These are phyloP conservation scores for Aspergillus tanneri DNA, from an alignment of 2,329 filamentous ascomycete species.

Conservation along the genomic window DNA sequence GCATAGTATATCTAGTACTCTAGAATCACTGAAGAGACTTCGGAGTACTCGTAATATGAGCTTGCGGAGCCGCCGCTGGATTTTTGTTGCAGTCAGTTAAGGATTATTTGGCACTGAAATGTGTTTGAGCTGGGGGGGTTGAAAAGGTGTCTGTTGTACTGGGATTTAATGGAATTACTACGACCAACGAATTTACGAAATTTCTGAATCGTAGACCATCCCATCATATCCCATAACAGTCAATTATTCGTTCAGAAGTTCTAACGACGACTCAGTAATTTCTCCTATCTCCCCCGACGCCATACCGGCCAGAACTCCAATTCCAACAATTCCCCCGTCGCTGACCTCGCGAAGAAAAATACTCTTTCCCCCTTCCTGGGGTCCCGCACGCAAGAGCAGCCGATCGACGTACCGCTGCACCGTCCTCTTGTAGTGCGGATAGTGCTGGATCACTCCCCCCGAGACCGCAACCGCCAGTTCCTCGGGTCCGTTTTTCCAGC, in stretches of 20 bases:
- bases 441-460: conserved; percentile 72
- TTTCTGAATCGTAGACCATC: too few relatives aligned
- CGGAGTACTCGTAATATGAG: too few relatives aligned
- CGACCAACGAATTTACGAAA: too few relatives aligned
- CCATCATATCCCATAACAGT: too few relatives aligned
- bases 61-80: too few relatives aligned
- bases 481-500: conserved; percentile 41
- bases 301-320: conserved; percentile 52
- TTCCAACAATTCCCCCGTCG: conserved; percentile 54
- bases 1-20: too few relatives aligned
- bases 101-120: conserved; percentile 4
- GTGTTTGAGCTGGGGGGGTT: too few relatives aligned
- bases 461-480: conserved; percentile 74
- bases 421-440: conserved; percentile 66
- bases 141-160: too few relatives aligned
- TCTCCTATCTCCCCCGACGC: conserved; percentile 33
- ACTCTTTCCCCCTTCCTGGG: conserved; percentile 47
- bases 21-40: too few relatives aligned
- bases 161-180: too few relatives aligned
- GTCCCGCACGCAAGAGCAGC: conserved; percentile 42
- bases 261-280: conserved; percentile 22
- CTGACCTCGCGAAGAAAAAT: conserved; percentile 51
- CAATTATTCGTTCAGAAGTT: too few relatives aligned
- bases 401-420: conserved; percentile 67
- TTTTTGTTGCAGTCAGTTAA: conserved; percentile 3